phyloP scores from a whole-genome alignment of 805 yeast species.

The Starmerella tilneyi region DNA sequence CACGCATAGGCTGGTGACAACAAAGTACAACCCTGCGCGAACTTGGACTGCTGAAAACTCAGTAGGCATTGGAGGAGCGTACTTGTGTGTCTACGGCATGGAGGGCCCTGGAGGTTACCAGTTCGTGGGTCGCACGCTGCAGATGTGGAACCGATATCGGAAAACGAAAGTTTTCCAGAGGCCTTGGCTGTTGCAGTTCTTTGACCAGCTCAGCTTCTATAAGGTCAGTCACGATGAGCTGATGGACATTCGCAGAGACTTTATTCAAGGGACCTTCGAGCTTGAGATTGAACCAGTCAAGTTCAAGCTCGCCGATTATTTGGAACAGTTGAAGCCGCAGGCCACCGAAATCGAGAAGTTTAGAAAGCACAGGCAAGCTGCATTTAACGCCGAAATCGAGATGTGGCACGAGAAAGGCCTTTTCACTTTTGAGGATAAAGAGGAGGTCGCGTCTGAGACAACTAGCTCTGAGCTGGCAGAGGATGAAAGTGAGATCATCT shows the following conservation, averaged over 20 bases:
- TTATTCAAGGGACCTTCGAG: constrained; percentile 66
- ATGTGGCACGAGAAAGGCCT: constrained; percentile 49
- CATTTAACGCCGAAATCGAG: constrained; percentile 76
- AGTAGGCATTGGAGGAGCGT: constrained; percentile 95
- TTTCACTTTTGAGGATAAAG: constrained; percentile 25
- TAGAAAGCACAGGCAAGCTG: constrained; percentile 41
- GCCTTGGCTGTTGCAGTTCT: constrained; percentile 86
- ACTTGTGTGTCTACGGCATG: constrained; percentile 96
- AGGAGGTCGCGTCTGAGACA: constrained; percentile 27
- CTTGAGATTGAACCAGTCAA: constrained; percentile 65
- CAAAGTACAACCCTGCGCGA: constrained; percentile 91
- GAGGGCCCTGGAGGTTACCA: constrained; percentile 98
- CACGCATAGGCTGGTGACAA: constrained; percentile 78
- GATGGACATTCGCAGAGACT: constrained; percentile 58
- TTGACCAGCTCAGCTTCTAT: constrained; percentile 87
- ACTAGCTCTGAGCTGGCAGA: constrained; percentile 55
- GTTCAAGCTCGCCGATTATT: constrained; percentile 58
- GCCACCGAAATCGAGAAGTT: constrained; percentile 49
- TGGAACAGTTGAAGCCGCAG: constrained; percentile 40
- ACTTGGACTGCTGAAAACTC: constrained; percentile 91
- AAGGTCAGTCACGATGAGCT: constrained; percentile 82
- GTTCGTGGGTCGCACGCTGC: constrained; percentile 87
- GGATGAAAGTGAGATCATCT: constrained; percentile 64
- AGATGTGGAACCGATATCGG: constrained; percentile 89
- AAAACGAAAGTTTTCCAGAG: constrained; percentile 31